Evolutionary conservation across 139 green algal species (phyloP), one percentile per base, ranked within the genome.

Genomic region (Zygnema cylindricum): DNA sequence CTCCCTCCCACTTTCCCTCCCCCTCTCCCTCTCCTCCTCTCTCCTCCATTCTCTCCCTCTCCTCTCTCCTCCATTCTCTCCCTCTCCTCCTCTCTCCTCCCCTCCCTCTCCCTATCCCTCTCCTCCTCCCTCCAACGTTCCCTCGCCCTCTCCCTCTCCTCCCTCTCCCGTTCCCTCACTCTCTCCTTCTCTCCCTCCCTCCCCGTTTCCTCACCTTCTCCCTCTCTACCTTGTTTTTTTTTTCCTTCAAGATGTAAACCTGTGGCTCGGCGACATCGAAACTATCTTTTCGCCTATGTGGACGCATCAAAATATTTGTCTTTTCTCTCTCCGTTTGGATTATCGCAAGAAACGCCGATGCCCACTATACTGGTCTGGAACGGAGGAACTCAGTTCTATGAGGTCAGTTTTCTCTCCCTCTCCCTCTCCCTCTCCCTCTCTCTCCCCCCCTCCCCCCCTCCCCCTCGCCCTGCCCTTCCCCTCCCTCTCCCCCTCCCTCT

Each of bases 371-470:
- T 79, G 3, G 71, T 79, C 11, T 79, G 71, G 71, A 41, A 43
- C 71, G 38, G 71, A 41, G 71, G 71, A 41, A 79, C 71, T 3
- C 36, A 79, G 71, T 79, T 79, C 71, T 79, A 79, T 43, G 36
- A 41, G 36, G 71, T 79, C 7, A 16, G 71, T 79, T 43, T 79
- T 41, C 16, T 79, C 71, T 79, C 7, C 21, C 16, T 79, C 3
- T 54, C 71, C 30, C 30, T 73, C 57, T 73, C 57, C 30, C 57
- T 73, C 30, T 25, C 57, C 30, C n/a, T n/a, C n/a, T n/a, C n/a
- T n/a, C n/a, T n/a, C n/a, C n/a, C n/a, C n/a, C n/a, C n/a, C n/a
- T n/a, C n/a, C n/a, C n/a, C n/a, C n/a, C n/a, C n/a, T n/a, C n/a
- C n/a, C n/a, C n/a, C n/a, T n/a, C n/a, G n/a, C n/a, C n/a, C n/a